These are phyloP conservation scores for Alternaria sp. DNA, from an alignment of 2,329 filamentous ascomycete genomes.

Conservation along the genomic window DNA sequence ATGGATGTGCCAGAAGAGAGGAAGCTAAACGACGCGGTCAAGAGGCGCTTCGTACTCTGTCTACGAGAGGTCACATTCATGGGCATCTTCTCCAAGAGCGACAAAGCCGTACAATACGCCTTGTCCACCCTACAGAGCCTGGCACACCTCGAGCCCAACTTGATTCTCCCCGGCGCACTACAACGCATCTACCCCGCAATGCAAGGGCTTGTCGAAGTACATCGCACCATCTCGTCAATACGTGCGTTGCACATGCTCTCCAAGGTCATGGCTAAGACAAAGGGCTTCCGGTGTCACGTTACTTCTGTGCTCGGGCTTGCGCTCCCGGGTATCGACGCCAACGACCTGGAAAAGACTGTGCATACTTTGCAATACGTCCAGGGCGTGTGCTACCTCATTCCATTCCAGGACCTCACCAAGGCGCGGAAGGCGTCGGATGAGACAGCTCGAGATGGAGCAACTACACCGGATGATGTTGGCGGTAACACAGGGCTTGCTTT, in stretches of 20 bases:
- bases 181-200: slow-evolving; percentile 97
- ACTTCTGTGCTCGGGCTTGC: slow-evolving; percentile 92
- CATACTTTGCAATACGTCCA: slow-evolving; percentile 96
- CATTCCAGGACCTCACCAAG: slow-evolving; percentile 81
- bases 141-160: slow-evolving; percentile 86
- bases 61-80: slow-evolving; percentile 95
- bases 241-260: slow-evolving; percentile 91
- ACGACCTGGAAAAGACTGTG: slow-evolving; percentile 95
- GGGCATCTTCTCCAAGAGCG: slow-evolving; percentile 97
- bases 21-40: slow-evolving; percentile 79
- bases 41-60: slow-evolving; percentile 85
- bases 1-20: slow-evolving; percentile 83
- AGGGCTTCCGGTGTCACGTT: slow-evolving; percentile 95
- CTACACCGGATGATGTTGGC: slow-evolving; percentile 44
- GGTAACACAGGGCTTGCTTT: slow-evolving; percentile 69
- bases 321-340: slow-evolving; percentile 94
- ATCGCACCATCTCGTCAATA: slow-evolving; percentile 92
- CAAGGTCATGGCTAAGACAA: slow-evolving; percentile 87
- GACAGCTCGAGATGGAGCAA: slow-evolving; percentile 30
- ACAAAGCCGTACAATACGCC: slow-evolving; percentile 88
- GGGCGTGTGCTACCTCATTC: slow-evolving; percentile 94
- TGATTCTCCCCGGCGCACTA: slow-evolving; percentile 90
- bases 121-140: slow-evolving; percentile 88
- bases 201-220: slow-evolving; percentile 95
- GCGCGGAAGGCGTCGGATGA: slow-evolving; percentile 46